Conservation (phyloP, 495 filamentous ascomycete genomes). For the Evernia prunastri region DNA sequence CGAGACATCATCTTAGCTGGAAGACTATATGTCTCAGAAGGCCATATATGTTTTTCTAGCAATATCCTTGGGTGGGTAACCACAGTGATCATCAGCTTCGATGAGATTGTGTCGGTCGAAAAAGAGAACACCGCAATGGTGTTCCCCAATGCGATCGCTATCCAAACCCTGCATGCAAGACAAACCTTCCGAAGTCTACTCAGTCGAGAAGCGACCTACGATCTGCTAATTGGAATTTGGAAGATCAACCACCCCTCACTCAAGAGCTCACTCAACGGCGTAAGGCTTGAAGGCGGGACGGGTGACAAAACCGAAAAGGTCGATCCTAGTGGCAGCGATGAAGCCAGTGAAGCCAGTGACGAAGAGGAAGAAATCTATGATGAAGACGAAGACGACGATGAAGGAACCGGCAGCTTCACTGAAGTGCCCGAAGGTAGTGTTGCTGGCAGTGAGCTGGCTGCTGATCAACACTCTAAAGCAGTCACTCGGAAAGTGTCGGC, state of each 20-base stretch:
- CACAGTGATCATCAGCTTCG: conserved; percentile 93
- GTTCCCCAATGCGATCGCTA: conserved; percentile 95
- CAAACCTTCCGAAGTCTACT: conserved; percentile 94
- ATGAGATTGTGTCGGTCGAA: conserved; percentile 92
- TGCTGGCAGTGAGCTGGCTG: conserved; percentile 52
- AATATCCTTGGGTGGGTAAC: conserved; percentile 99
- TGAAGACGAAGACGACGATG: conserved; percentile 61
- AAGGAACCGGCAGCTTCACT: conserved; percentile 51
- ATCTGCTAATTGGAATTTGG: conserved; percentile 96
- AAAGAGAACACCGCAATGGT: conserved; percentile 94
- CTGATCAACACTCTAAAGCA: conserved; percentile 41
- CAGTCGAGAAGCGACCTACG: conserved; percentile 91
- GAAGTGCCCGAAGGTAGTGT: conserved; percentile 55
- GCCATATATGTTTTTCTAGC: conserved; percentile 96
- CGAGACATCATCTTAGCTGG: conserved; percentile 93
- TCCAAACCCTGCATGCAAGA: conserved; percentile 89
- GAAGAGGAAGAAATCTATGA: conserved; percentile 70
- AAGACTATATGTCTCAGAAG: conserved; percentile 91
- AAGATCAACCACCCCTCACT: conserved; percentile 89
- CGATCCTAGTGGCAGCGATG: conserved; percentile 53
- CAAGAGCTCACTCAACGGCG: conserved; percentile 82
- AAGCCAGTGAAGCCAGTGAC: conserved; percentile 47
- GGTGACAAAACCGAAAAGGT: conserved; percentile 86
- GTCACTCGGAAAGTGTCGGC: conserved; percentile 63
- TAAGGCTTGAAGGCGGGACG: conserved; percentile 68